Evolutionary conservation across 2,329 filamentous ascomycete genomes (phyloP).

Genomic region (Penicillium paneum): DNA sequence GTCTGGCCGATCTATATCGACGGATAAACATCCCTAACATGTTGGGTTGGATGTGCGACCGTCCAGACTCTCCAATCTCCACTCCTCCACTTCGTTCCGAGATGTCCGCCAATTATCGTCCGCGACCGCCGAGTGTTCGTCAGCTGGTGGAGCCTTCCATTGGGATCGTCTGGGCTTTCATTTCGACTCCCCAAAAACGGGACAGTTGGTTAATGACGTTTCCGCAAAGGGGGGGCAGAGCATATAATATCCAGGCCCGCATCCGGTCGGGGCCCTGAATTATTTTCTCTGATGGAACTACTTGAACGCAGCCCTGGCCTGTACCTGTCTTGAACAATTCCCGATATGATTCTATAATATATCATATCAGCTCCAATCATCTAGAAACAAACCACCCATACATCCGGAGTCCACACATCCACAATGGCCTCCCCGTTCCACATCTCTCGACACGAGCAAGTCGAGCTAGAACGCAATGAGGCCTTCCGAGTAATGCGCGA

Average conservation of each 20-base stretch:
- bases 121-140: constrained; percentile 15
- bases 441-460: constrained; percentile 31
- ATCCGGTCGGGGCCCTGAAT: constrained; percentile 14
- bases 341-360: constrained; percentile 18
- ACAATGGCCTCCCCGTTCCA: constrained; percentile 33
- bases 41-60: background rate
- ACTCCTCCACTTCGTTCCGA: constrained; percentile 5
- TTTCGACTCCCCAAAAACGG: constrained; percentile 15
- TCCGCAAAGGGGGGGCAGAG: constrained; percentile 19
- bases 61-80: constrained; percentile 13
- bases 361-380: background rate
- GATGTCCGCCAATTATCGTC: constrained; percentile 11
- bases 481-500: constrained; percentile 35
- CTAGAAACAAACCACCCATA: background rate
- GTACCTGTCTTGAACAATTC: background rate
- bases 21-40: background rate
- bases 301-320: background rate
- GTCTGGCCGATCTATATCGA: background rate
- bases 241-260: constrained; percentile 19
- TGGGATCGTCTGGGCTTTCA: constrained; percentile 18
- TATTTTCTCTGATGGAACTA: constrained; percentile 5
- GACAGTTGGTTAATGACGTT: constrained; percentile 23
- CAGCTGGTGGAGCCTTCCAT: constrained; percentile 25
- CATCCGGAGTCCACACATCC: background rate
- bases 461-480: constrained; percentile 35